These are phyloP conservation scores for Rhodamnia argentea DNA, from an alignment of 345 rosid species.

Conservation along the genomic window DNA sequence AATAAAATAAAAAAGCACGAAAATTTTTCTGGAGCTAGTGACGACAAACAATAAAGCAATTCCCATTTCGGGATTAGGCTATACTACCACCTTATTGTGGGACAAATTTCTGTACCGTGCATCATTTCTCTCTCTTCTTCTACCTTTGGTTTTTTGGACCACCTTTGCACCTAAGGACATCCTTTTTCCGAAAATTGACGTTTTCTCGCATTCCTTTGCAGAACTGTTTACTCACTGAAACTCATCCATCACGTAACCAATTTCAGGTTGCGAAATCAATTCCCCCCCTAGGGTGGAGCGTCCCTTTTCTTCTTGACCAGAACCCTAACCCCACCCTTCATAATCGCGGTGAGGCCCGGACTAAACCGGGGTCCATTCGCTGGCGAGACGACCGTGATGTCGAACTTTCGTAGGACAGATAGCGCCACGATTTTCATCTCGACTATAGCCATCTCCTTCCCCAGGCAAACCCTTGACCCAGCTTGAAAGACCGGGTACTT, in stretches of 20 bases:
- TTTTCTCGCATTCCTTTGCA: not conserved
- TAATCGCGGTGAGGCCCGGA: slow-evolving; percentile 41
- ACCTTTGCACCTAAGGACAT: not conserved
- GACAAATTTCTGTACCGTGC: not conserved
- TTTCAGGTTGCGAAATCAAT: not conserved
- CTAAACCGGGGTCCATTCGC: slow-evolving; percentile 16
- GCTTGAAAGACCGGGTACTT: slow-evolving; percentile 73
- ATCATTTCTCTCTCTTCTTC: not conserved
- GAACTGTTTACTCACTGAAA: not conserved
- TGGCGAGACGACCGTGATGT: slow-evolving; percentile 4
- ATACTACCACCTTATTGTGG: not conserved
- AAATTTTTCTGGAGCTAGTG: not conserved
- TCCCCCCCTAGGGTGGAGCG: not conserved
- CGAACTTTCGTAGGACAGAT: slow-evolving; percentile 28
- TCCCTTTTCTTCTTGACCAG: slow-evolving; percentile 27
- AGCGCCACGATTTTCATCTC: slow-evolving; percentile 54
- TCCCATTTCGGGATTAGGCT: not conserved
- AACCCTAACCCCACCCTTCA: slow-evolving; percentile 35
- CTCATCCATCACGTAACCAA: not conserved
- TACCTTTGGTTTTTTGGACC: not conserved
- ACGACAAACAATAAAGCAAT: not conserved
- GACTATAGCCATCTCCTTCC: slow-evolving; percentile 64
- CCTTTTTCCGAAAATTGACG: not conserved
- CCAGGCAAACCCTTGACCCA: slow-evolving; percentile 57
- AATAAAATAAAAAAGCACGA: not conserved